These are phyloP conservation scores for Jacaranda mimosifolia DNA, from an alignment of 257 asterid genomes.

Conservation along the genomic window DNA sequence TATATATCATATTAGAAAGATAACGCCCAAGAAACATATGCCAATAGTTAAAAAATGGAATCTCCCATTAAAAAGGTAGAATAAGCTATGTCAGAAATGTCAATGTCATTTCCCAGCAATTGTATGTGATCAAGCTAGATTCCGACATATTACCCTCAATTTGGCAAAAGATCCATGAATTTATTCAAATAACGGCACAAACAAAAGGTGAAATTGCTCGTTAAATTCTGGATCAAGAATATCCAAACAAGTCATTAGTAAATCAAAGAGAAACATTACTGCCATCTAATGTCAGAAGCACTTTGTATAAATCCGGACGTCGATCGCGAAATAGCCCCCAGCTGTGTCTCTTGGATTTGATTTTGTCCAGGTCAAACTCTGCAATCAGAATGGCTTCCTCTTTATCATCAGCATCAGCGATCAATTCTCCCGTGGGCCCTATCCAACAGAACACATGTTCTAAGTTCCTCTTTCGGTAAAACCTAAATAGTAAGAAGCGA, in stretches of 20 bases:
- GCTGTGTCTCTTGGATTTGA: slow-evolving; percentile 78
- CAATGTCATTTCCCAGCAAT: slow-evolving; percentile 8
- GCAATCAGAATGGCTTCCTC: slow-evolving; percentile 86
- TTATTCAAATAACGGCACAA: background rate
- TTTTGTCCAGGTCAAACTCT: slow-evolving; percentile 75
- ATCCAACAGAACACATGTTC: slow-evolving; percentile 35
- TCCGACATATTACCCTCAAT: slow-evolving; percentile 21
- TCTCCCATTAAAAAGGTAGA: background rate
- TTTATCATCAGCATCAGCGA: slow-evolving; percentile 76
- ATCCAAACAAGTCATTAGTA: background rate
- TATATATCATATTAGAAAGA: background rate
- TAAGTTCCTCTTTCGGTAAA: slow-evolving; percentile 3
- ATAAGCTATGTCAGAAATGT: background rate
- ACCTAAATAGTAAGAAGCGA: background rate
- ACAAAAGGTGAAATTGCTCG: background rate
- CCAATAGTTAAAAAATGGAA: background rate
- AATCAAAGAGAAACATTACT: slow-evolving; percentile 56
- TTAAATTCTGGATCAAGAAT: background rate
- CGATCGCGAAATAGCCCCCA: slow-evolving; percentile 98
- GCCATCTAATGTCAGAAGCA: slow-evolving; percentile 88
- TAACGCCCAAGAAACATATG: background rate
- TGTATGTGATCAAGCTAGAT: slow-evolving; percentile 20
- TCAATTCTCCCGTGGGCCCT: slow-evolving; percentile 94
- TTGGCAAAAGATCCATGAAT: background rate
- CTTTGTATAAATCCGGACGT: slow-evolving; percentile 96